Evolutionary conservation across 2,329 filamentous ascomycete species (phyloP).

Genomic region (Epichloe coenophiala): DNA sequence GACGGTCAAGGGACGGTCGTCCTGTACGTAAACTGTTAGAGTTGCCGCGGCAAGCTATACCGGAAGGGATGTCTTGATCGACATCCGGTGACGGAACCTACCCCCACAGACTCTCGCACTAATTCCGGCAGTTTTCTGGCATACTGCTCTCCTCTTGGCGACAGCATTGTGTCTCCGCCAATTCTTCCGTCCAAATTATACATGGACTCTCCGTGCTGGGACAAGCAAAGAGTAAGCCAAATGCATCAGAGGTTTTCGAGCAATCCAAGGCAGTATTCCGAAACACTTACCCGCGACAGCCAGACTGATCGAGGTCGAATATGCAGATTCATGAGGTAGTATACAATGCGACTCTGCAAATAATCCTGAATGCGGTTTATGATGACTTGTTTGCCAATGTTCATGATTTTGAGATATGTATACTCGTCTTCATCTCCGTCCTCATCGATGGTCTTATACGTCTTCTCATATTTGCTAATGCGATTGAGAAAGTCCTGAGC

Average conservation of each 20-base stretch:
- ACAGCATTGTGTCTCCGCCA: conserved; percentile 81
- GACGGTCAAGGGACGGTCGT: conserved; percentile 46
- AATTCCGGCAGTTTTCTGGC: conserved; percentile 73
- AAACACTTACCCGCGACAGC: conserved; percentile 65
- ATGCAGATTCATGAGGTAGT: conserved; percentile 97
- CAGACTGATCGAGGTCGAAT: conserved; percentile 94
- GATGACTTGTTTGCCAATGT: conserved; percentile 89
- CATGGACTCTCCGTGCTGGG: conserved; percentile 80
- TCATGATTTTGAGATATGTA: conserved; percentile 95
- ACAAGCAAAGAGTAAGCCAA: neutral
- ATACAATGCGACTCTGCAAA: conserved; percentile 87
- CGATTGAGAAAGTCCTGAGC: conserved; percentile 86
- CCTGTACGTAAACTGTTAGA: conserved; percentile 23
- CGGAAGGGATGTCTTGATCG: neutral
- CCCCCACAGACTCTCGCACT: conserved; percentile 73
- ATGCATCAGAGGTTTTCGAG: neutral
- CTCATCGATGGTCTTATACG: conserved; percentile 85
- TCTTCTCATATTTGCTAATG: conserved; percentile 94
- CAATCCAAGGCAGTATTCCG: neutral
- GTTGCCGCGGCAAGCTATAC: neutral
- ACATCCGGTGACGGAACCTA: conserved; percentile 30
- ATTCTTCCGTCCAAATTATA: conserved; percentile 88
- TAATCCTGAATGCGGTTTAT: conserved; percentile 98
- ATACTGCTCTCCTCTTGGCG: conserved; percentile 75
- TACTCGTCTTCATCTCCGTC: conserved; percentile 66